phyloP scores from a whole-genome alignment of 202 grass and related monocot species.

The Dendrocalamus latiflorus region DNA sequence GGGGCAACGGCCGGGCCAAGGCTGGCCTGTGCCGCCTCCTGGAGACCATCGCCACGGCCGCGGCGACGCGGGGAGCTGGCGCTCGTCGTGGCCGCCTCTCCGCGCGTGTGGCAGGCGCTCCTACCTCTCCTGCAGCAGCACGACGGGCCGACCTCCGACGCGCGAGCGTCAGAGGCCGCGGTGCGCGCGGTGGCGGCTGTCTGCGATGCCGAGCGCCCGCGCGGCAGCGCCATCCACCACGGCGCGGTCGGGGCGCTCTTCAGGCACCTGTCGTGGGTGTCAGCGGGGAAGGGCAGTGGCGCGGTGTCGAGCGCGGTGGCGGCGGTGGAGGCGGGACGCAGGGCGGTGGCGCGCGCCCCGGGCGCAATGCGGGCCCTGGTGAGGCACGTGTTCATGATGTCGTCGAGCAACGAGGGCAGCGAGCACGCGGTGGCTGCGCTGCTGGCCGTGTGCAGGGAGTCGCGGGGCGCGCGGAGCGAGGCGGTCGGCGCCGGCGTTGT shows the following conservation, averaged over 20 bases:
- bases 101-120: constrained; percentile 49
- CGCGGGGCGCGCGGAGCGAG: constrained; percentile 29
- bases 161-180: constrained; percentile 36
- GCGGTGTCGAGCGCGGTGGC: constrained; percentile 31
- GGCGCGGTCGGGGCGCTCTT: constrained; percentile 51
- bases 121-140: constrained; percentile 41
- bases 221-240: too few species aligned
- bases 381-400: constrained; percentile 68
- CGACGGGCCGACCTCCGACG: constrained; percentile 1
- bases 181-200: constrained; percentile 53
- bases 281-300: constrained; percentile 13
- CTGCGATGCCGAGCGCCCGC: constrained; percentile 38
- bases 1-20: constrained; percentile 35
- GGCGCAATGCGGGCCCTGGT: constrained; percentile 46
- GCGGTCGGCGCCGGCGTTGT: constrained; percentile 53
- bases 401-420: constrained; percentile 53
- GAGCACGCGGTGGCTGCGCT: constrained; percentile 68
- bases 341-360: constrained; percentile 25
- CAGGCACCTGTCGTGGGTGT: constrained; percentile 34
- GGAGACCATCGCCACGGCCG: constrained; percentile 48
- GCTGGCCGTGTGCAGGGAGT: constrained; percentile 51
- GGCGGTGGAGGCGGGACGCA: constrained; percentile 45
- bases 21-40: constrained; percentile 51
- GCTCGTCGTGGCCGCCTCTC: constrained; percentile 36
- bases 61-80: constrained; percentile 38